A percentile compares a stretch with the other conserved stretches of the same genome.
Evolutionary conservation across 2,329 filamentous ascomycete genomes (phyloP).

Genomic region (Scedosporium boydii): DNA sequence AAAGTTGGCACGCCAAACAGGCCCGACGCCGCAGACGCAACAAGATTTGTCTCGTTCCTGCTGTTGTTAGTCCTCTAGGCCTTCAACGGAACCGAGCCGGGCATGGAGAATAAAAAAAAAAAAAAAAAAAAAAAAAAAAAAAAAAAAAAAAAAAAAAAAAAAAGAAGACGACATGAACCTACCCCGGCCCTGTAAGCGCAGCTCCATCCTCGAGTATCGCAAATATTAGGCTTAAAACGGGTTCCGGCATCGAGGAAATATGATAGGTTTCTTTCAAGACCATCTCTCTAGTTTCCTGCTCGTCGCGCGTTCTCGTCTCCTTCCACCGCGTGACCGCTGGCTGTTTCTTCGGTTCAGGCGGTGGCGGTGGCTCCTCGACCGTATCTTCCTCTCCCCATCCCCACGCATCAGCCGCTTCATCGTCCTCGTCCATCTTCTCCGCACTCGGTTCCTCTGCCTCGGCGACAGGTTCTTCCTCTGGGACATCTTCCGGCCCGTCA

Average conservation of each 20-base stretch:
- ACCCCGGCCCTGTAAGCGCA: constrained; percentile 44
- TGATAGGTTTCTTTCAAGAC: constrained; percentile 78
- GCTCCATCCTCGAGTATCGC: constrained; percentile 51
- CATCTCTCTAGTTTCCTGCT: constrained; percentile 47
- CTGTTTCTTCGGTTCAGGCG: constrained; percentile 9
- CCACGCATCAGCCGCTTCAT: constrained; percentile 58
- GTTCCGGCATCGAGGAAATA: constrained; percentile 78
- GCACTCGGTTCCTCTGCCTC: constrained; percentile 8
- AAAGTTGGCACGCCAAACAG: constrained; percentile 65
- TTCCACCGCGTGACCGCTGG: constrained; percentile 9
- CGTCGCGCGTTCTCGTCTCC: constrained; percentile 16
- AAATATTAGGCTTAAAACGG: constrained; percentile 59
- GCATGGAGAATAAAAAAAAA: background rate
- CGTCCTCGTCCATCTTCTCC: constrained; percentile 27
- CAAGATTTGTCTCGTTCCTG: constrained; percentile 40
- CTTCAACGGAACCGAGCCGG: too few species aligned
- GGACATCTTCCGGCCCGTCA: constrained; percentile 45
- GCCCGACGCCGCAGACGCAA: constrained; percentile 58
- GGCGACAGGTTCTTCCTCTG: constrained; percentile 14
- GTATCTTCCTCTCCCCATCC: constrained; percentile 71
- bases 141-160: background rate
- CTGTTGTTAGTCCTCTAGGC: background rate
- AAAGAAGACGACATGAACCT: constrained; percentile 14
- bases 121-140: background rate
- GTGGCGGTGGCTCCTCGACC: constrained; percentile 14